phyloP scores from a whole-genome alignment of 1,139 yeast genomes.

The Yamadazyma triangularis region DNA sequence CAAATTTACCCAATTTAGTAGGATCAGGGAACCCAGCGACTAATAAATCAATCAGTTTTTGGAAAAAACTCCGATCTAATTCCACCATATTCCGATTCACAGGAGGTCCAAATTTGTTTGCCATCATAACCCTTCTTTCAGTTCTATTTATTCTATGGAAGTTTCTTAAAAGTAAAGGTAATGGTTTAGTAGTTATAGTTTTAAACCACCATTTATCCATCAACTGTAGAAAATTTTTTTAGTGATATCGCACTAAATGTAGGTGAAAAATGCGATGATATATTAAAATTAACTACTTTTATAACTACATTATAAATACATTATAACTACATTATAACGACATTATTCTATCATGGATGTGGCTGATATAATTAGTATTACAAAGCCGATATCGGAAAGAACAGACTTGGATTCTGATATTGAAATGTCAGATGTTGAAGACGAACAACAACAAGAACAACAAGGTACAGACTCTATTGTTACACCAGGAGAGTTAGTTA shows the following conservation, averaged over 20 bases:
- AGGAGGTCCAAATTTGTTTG: constrained; percentile 56
- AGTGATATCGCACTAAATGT: constrained; percentile 3
- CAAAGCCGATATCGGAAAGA: constrained; percentile 22
- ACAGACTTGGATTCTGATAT: constrained; percentile 22
- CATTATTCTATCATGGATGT: constrained; percentile 14
- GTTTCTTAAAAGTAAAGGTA: constrained; percentile 3
- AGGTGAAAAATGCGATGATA: neutral
- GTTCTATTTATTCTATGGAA: constrained; percentile 20
- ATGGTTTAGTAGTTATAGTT: neutral
- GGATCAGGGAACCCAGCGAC: constrained; percentile 72
- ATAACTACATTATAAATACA: no score
- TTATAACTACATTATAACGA: neutral
- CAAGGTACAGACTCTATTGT: no score
- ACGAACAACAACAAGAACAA: constrained; percentile 9
- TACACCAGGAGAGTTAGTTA: constrained; percentile 96
- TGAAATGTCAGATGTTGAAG: constrained; percentile 30
- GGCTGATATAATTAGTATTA: constrained; percentile 35
- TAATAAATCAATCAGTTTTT: constrained; percentile 50
- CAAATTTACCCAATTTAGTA: constrained; percentile 49
- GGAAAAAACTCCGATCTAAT: constrained; percentile 64
- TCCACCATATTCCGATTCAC: constrained; percentile 58
- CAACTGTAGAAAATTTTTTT: constrained; percentile 1
- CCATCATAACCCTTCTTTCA: constrained; percentile 23
- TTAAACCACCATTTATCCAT: constrained; percentile 8
- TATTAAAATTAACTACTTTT: no score